A percentile compares a stretch with the other conserved stretches of the same genome.
Conservation (phyloP, 2,329 filamentous ascomycete species). For the Fusarium acutatum region DNA sequence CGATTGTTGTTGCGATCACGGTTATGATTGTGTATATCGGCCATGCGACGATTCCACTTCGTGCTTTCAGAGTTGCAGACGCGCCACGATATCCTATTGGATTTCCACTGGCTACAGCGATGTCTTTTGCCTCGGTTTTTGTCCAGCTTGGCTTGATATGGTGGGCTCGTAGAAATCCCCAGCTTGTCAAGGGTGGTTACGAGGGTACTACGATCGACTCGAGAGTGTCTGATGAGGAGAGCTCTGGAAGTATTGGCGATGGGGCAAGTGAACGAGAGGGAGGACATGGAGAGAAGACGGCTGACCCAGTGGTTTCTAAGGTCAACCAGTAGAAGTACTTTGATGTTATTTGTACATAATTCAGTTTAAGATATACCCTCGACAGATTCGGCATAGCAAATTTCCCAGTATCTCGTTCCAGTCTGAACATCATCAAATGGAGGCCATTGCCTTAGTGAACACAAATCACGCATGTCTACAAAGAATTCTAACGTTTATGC, state of each 20-base stretch:
- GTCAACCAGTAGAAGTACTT: background rate
- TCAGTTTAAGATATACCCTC: background rate
- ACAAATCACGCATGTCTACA: background rate
- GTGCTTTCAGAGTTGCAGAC: slow-evolving; percentile 48
- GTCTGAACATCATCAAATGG: rapidly evolving
- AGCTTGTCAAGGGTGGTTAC: slow-evolving; percentile 34
- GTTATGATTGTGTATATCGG: slow-evolving; percentile 52
- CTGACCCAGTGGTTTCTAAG: slow-evolving; percentile 3
- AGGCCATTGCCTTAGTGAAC: no score
- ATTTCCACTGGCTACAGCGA: slow-evolving; percentile 48
- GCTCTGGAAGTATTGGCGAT: background rate
- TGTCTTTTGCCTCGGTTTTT: slow-evolving; percentile 44
- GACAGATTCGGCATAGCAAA: background rate
- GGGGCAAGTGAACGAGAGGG: background rate
- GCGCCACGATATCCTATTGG: slow-evolving; percentile 49
- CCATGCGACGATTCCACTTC: slow-evolving; percentile 50
- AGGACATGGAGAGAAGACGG: background rate
- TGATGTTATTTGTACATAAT: no score
- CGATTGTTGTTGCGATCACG: slow-evolving; percentile 48
- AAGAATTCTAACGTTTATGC: rapidly evolving
- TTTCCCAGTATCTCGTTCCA: background rate
- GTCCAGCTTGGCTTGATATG: slow-evolving; percentile 45
- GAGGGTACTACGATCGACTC: slow-evolving; percentile 19
- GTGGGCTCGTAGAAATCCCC: slow-evolving; percentile 37
- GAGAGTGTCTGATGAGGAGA: slow-evolving; percentile 33